Evolutionary conservation across 2,329 filamentous ascomycete species (phyloP).

Genomic region (Verticillium klebahnii): DNA sequence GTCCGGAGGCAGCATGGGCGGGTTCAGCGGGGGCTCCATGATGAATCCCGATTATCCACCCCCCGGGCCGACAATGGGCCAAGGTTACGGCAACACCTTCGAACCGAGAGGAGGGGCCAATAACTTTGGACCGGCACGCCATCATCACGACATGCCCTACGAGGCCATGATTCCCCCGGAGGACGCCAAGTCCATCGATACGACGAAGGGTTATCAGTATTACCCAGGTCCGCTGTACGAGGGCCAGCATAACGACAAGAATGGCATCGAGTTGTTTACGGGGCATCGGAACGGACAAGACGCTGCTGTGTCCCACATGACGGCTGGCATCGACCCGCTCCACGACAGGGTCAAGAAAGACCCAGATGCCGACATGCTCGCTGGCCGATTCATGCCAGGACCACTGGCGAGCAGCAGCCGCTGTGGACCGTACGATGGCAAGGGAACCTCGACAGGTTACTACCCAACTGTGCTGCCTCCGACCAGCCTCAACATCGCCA

Average conservation of each 20-base stretch:
- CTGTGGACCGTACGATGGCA: slow-evolving; percentile 50
- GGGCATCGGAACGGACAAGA: slow-evolving; percentile 28
- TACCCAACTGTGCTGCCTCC: slow-evolving; percentile 47
- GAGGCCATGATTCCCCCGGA: slow-evolving; percentile 48
- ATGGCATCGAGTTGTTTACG: slow-evolving; percentile 45
- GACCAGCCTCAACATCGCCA: slow-evolving; percentile 37
- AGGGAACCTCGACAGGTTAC: slow-evolving; percentile 45
- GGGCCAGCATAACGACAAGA: slow-evolving; percentile 17
- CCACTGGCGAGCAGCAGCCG: slow-evolving; percentile 23
- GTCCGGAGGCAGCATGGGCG: slow-evolving; percentile 56
- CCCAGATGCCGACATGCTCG: slow-evolving; percentile 37
- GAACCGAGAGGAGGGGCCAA: slow-evolving; percentile 26
- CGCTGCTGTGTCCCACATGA: slow-evolving; percentile 25
- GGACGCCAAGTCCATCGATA: slow-evolving; percentile 45
- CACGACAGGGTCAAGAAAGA: slow-evolving; percentile 40
- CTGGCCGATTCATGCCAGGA: slow-evolving; percentile 42
- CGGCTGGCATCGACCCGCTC: slow-evolving; percentile 20
- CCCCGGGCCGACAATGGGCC: slow-evolving; percentile 33
- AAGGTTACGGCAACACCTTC: slow-evolving; percentile 23
- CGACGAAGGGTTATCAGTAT: slow-evolving; percentile 50
- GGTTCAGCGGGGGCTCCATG: slow-evolving; percentile 31
- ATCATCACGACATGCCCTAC: slow-evolving; percentile 44
- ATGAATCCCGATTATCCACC: slow-evolving; percentile 34
- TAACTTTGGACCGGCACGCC: slow-evolving; percentile 36
- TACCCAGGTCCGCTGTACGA: slow-evolving; percentile 49